Conservation (phyloP, 371 early-diverging fungal genomes). For the Mycotypha africana region DNA sequence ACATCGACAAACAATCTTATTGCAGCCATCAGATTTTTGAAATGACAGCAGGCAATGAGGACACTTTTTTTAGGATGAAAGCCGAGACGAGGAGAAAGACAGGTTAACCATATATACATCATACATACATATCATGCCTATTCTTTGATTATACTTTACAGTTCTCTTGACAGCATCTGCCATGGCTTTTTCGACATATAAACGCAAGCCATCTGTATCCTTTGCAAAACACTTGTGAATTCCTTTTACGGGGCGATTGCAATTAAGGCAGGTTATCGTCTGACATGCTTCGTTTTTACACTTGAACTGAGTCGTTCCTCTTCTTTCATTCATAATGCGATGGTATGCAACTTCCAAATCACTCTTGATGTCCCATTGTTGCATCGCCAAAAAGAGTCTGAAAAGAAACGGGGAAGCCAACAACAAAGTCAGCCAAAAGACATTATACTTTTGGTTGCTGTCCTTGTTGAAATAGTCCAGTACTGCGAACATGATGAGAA, state of each 20-base stretch:
- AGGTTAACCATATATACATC: not conserved
- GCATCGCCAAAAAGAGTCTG: not conserved
- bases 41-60: conserved; percentile 55
- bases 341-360: conserved; percentile 29
- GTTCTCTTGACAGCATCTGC: conserved; percentile 63
- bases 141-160: conserved; percentile 27
- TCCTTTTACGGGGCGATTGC: conserved; percentile 39
- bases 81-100: no score
- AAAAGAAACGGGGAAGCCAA: not conserved
- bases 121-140: no score
- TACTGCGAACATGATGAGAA: no score
- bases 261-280: conserved; percentile 43
- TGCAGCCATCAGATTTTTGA: conserved; percentile 62
- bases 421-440: no score
- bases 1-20: conserved; percentile 63
- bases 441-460: no score
- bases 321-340: conserved; percentile 21
- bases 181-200: conserved; percentile 66
- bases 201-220: conserved; percentile 49
- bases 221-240: conserved; percentile 54
- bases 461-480: not conserved
- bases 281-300: conserved; percentile 48
- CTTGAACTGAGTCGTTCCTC: conserved; percentile 37
- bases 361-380: conserved; percentile 30
- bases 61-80: conserved; percentile 33